These are phyloP conservation scores for Dioscorea dumetorum DNA, from an alignment of 106 monocot species.

Conservation along the genomic window DNA sequence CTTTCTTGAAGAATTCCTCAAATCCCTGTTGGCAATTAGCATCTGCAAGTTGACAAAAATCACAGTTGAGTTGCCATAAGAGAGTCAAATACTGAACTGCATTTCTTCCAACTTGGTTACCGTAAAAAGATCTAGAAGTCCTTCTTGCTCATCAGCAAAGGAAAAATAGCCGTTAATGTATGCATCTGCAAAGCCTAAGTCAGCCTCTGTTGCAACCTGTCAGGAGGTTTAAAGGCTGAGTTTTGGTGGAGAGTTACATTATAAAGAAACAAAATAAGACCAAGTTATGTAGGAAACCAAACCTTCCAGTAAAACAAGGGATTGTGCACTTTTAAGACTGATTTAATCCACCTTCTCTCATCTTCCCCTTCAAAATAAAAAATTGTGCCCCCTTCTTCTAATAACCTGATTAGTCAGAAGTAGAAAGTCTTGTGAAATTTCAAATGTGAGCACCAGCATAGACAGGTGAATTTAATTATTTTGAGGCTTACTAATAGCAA, in stretches of 20 bases:
- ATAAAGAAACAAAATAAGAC: not conserved
- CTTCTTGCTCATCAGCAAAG: conserved; percentile 73
- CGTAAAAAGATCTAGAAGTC: conserved; percentile 75
- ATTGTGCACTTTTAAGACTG: conserved; percentile 63
- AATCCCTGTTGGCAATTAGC: conserved; percentile 83
- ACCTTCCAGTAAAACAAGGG: conserved; percentile 99
- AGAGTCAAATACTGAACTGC: not conserved
- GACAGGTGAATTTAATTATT: not conserved
- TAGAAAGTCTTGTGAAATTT: not conserved
- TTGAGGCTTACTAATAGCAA: not conserved
- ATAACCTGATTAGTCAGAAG: conserved; percentile 32
- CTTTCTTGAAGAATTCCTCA: conserved; percentile 23
- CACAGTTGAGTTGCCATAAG: not conserved
- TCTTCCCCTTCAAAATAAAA: conserved; percentile 55
- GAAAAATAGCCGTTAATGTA: conserved; percentile 87
- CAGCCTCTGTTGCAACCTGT: conserved; percentile 91
- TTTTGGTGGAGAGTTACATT: not conserved
- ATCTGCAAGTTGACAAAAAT: conserved; percentile 38
- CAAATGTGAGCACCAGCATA: not conserved
- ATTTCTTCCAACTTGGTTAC: conserved; percentile 18
- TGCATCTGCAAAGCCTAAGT: conserved; percentile 95
- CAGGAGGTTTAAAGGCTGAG: not conserved
- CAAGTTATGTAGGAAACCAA: not conserved
- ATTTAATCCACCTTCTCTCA: conserved; percentile 33
- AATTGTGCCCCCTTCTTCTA: conserved; percentile 88